phyloP scores from a whole-genome alignment of 345 rosid genomes.

The Euphorbia peplus region DNA sequence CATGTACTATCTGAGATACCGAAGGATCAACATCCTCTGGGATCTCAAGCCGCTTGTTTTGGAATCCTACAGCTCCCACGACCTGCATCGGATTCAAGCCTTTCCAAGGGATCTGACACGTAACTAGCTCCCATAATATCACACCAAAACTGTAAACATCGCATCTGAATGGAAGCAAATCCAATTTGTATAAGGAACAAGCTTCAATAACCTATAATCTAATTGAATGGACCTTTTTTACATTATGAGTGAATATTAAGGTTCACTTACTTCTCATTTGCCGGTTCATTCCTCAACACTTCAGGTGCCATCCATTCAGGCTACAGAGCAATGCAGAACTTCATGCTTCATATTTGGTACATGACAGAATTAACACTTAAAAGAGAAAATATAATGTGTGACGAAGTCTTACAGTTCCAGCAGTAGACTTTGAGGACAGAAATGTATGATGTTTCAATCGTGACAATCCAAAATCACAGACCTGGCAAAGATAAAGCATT shows the following conservation, averaged over 20 bases:
- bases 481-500: conserved; percentile 35
- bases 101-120: conserved; percentile 79
- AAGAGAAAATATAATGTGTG: neutral
- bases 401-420: conserved; percentile 70
- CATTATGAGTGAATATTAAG: neutral
- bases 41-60: conserved; percentile 81
- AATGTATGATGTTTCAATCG: conserved; percentile 88
- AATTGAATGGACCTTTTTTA: neutral
- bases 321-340: conserved; percentile 42
- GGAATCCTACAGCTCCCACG: conserved; percentile 99
- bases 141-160: conserved; percentile 99
- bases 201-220: neutral
- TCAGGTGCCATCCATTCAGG: conserved; percentile 99
- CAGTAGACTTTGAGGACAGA: conserved; percentile 90
- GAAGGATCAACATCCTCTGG: conserved; percentile 66
- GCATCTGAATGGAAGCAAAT: conserved; percentile 55
- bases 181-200: conserved; percentile 11
- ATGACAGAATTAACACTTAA: neutral
- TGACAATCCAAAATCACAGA: conserved; percentile 95
- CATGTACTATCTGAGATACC: conserved; percentile 70
- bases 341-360: neutral
- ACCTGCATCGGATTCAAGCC: conserved; percentile 99
- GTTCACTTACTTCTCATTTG: conserved; percentile 82
- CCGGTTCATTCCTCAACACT: conserved; percentile 94
- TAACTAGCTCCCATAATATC: conserved; percentile 89